Evolutionary conservation across 2,329 filamentous ascomycete genomes (phyloP), one percentile per base, ranked within the genome.

Genomic region (Aspergillus jensenii): DNA sequence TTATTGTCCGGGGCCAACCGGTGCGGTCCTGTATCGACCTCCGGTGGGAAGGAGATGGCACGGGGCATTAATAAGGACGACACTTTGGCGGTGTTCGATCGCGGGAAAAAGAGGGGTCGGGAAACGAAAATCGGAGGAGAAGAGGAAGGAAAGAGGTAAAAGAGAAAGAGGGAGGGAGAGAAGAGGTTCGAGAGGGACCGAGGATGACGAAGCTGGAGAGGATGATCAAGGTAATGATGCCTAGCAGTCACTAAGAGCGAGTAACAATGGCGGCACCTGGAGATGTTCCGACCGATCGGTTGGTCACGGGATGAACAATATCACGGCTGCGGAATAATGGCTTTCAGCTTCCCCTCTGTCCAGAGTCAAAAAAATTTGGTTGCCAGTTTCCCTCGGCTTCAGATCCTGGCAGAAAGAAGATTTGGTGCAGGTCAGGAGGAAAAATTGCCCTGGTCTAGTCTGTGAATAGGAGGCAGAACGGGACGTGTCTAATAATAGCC

Each of bases 11-110:
- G 82, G 77, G 79, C 83, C 78, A 78, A 83, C 81, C 77, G 72
- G 55, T 72, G 70, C 59, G 74, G 74, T 68, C 83, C 87, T 82
- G 78, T 87, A 83, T 90, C 89, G 69, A 87, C 86, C 79, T 89
- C 88, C 82, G 88, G 88, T 82, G 92, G 89, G 84, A 95, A 96
- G 78, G 91, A 92, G 83, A 95, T 89, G 82, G 90, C 91, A 76
- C 91, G 90, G 77, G 90, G 89, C 72, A 96, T 85, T 72, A 96
- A 84, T 78, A 95, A 88, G 76, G 93, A 90, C 88, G 92, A 93
- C 91, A 96, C 88, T 82, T 96, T 96, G 90, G 89, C 90, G 91
- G 91, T 93, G 79, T 90, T 90, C 80, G 63, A 62, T 63, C 62
- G 63, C 67, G 51, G 63, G 56, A 54, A 53, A 60, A 60, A 49